Evolutionary conservation across 345 rosid species (phyloP).

Genomic region (Mangifera indica): DNA sequence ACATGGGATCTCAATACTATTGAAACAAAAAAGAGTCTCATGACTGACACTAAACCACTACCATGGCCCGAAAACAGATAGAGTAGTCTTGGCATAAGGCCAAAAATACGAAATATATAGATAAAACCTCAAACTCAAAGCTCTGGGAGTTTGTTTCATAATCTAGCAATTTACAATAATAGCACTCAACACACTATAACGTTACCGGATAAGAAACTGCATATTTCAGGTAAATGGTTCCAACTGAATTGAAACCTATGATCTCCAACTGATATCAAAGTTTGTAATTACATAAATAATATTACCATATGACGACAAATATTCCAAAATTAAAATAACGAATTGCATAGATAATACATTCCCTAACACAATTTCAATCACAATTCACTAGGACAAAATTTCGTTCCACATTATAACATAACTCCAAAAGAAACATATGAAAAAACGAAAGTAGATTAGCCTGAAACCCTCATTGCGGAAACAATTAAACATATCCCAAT

Average conservation of each 20-base stretch:
- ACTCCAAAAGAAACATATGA: neutral
- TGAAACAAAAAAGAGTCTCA: neutral
- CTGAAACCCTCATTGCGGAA: conserved; percentile 6
- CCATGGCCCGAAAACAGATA: neutral
- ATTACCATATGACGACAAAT: neutral
- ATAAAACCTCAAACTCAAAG: too few species aligned
- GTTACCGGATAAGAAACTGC: too few species aligned
- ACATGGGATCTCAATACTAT: neutral
- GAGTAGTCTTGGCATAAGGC: too few species aligned
- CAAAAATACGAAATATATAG: too few species aligned
- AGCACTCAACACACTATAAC: too few species aligned
- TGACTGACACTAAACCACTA: neutral
- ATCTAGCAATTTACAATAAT: too few species aligned
- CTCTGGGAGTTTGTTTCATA: too few species aligned
- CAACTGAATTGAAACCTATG: neutral
- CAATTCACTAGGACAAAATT: neutral
- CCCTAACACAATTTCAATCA: neutral
- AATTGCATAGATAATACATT: neutral
- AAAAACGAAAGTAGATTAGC: neutral
- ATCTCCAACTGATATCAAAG: neutral
- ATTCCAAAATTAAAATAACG: neutral
- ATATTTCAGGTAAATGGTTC: too few species aligned
- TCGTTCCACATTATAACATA: too few species aligned
- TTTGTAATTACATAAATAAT: neutral
- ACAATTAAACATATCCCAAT: neutral